Evolutionary conservation across 177 flowering plant species (phyloP), one percentile per base, ranked within the genome.

Genomic region (Vitis hybrid): DNA sequence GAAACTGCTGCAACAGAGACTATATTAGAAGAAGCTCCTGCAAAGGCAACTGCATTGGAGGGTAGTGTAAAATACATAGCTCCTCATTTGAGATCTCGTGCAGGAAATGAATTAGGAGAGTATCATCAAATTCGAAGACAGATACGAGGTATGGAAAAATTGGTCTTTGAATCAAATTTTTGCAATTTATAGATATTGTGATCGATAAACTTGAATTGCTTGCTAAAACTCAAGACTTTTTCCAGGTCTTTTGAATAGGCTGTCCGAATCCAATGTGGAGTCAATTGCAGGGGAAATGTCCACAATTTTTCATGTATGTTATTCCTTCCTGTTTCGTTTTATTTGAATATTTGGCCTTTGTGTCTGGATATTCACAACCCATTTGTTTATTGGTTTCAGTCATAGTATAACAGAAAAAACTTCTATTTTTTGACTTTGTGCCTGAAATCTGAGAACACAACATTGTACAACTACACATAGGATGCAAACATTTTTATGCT

Each of bases 201-300:
- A 26, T 18, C 50, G 16, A 56, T 26, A 26, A 53, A 52, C 50
- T 59, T 49, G 20, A 39, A 18, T 51, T 34, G 3, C 39, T 66
- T 53, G 8, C 49, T 54, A 20, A 59, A 48, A 29, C 48, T 20
- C 16, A 7, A 7, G 51, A n/a, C 67, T 59, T 79, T 31, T 63
- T 76, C 19, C 83, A 92, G 99, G 98, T 69, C 92, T 93, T 73
- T 72, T 93, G 67, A 93, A 93, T 72, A 85, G 85, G 83, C 74
- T 96, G 61, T 88, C 97, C 14, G 97, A 93, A 78, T 80, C 93
- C 19, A 93, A 96, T 73, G 87, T 93, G 71, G 97, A 96, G 80
- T 82, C 91, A 50, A 67, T 90, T 60, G 86, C 99, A 12, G 81
- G 76, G 58, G 95, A 96, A 66, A 78, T 92, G 39, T 86, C 89